Base-by-base conservation (phyloP, 805 yeast genomes). In the Hermanozyma aechmeae region DNA sequence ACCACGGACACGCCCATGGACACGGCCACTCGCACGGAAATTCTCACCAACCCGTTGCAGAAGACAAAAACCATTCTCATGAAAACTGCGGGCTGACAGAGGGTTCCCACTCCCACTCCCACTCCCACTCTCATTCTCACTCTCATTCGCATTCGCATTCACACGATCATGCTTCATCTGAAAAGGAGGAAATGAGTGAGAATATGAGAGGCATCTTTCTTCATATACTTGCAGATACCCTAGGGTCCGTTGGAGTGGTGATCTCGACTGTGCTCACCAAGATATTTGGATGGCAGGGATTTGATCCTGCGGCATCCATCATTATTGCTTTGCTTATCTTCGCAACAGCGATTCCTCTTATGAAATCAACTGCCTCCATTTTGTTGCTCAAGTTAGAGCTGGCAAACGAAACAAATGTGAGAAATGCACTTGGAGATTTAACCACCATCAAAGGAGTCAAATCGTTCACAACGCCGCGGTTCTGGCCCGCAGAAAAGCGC, bases 201-300 rank as follows among this genome's bases (percentile, higher is more conserved):
- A 89, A 89, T 51, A 82, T 89, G 93, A 76, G 79, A 33, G 99
- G 99, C 10, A 84, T 92, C 4, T 92, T 92, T 46, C 60, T 92
- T 25, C 99, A 92, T 44, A 82, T 92, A 17, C 50, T 92, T 25
- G 99, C 99, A 0, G 99, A 92, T 46, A 87, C 97, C 0, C 60
- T 92, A 23, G 99, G 99, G 0, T 89, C 97, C 0, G 94, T 87
- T 0, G 97, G 97, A 5, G 99, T 93, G 12, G 87, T 92, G n/a
- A 53, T 85, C 1, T 86, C 96, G 0, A 89, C 98, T 0, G 31
- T 85, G 4, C 56, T 92, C 23, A 81, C 89, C 6, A 73, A 77
- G 34, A 45, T 75, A 19, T 78, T 81, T 51, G 35, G 40, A 12
- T 71, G 82, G 74, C 71, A 76, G 31, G 79, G 95, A 1, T 79